Base-by-base conservation (phyloP, 2,329 filamentous ascomycete genomes). In the Aspergillus floridensis region DNA sequence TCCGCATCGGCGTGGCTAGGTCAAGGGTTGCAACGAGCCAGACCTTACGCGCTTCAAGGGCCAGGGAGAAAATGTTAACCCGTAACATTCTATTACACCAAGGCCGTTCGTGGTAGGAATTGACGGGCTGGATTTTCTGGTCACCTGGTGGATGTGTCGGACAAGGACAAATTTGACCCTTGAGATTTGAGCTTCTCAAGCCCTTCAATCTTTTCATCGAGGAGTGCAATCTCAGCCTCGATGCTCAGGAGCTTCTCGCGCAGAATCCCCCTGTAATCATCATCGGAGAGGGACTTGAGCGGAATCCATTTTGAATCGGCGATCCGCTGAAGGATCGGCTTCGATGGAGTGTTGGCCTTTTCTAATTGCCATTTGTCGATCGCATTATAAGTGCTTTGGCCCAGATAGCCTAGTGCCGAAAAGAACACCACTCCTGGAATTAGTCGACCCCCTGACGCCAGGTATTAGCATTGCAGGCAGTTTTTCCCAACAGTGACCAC, bases 201-300 rank as follows among this genome's bases (percentile, higher is more conserved):
- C 44, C 76, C 79, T 51, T 81, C 82, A 65, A 95, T 90, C 68
- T 86, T 86, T 56, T 93, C 91, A 68, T 95, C 90, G 38, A 93
- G 80, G 5, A 95, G 74, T 0, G 90, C 87, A 73, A 95, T 92
- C 62, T 93, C 89, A 1, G 85, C 89, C 64, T 95, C 88, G 3
- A 93, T 77, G 62, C 80, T 82, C 26, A 93, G 72, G 46, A 92
- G 76, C 75, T 88, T 91, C 72, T 93, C 89, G 31, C 82, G 79
- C 68, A 95, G 79, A 76, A 92, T 86, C 1, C 82, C 77, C 59
- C 84, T 83, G 69, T 95, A 95, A 66, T 95, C 87, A 26, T 88
- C 82, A 65, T 95, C 88, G 0, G 85, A 86, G 26, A 95, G 77
- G 12, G 84, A 83, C 66, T 83, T 88, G 62, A 95, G 79, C 0